phyloP scores from a whole-genome alignment of 2,329 filamentous ascomycete genomes.

The Escovopsis weberi region DNA sequence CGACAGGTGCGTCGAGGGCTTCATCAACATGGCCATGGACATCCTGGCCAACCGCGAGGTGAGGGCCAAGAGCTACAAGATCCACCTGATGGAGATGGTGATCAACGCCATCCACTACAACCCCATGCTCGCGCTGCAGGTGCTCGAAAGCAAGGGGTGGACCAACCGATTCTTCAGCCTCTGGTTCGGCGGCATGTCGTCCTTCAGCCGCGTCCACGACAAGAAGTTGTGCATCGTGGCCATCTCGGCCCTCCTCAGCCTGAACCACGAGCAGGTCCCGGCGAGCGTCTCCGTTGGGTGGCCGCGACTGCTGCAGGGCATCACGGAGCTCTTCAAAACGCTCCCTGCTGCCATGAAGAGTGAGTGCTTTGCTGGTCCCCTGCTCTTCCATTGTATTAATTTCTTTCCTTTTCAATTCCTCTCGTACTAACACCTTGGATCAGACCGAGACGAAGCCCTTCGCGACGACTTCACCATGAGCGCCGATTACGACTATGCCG shows the following conservation, averaged over 20 bases:
- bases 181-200: constrained; percentile 94
- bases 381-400: neutral
- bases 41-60: constrained; percentile 62
- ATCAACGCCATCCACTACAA: constrained; percentile 99
- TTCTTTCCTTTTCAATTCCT: neutral
- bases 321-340: constrained; percentile 83
- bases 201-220: constrained; percentile 87
- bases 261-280: constrained; percentile 71
- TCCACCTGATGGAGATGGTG: constrained; percentile 97
- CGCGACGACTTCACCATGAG: constrained; percentile 73
- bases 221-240: constrained; percentile 97
- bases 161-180: constrained; percentile 98
- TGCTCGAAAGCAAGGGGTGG: constrained; percentile 85
- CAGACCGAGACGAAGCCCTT: constrained; percentile 80
- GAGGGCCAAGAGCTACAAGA: constrained; percentile 84
- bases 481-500: constrained; percentile 46
- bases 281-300: constrained; percentile 89
- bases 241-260: constrained; percentile 69
- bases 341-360: constrained; percentile 77
- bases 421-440: constrained; percentile 12
- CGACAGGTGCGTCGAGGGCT: constrained; percentile 76
- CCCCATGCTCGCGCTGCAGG: constrained; percentile 65
- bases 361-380: constrained; percentile 26
- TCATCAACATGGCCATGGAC: constrained; percentile 78
- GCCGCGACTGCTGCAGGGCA: constrained; percentile 77